Percentiles rank a stretch among this genome's conserved stretches.
Evolutionary conservation across 306 rosid species (phyloP).

Genomic region (Vigna mungo): DNA sequence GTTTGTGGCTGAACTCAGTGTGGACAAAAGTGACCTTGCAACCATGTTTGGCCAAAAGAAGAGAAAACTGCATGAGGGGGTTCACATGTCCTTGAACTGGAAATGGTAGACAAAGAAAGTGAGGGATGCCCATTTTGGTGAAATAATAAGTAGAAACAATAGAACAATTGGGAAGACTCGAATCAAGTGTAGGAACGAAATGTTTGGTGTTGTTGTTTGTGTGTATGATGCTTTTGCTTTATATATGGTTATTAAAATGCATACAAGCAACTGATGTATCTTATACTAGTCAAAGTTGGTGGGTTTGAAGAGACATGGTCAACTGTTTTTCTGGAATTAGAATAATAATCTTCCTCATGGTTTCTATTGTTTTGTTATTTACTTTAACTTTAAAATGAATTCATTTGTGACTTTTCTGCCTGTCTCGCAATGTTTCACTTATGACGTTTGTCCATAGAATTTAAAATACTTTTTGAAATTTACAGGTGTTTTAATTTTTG

Average conservation of each 20-base stretch:
- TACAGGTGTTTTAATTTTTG: no score
- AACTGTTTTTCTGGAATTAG: background rate
- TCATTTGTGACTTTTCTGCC: no score
- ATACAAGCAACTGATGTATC: background rate
- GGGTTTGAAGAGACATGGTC: background rate
- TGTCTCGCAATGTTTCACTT: no score
- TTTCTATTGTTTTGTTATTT: no score
- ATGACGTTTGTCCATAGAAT: no score
- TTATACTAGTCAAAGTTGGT: background rate
- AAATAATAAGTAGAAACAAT: background rate
- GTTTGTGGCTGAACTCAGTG: constrained; percentile 40
- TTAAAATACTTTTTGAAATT: no score
- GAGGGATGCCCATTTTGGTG: constrained; percentile 47
- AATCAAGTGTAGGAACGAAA: background rate
- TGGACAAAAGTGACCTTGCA: constrained; percentile 55
- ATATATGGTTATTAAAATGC: background rate
- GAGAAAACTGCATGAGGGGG: constrained; percentile 52
- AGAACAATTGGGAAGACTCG: background rate
- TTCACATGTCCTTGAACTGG: constrained; percentile 57
- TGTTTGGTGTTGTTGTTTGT: background rate
- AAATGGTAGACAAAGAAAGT: constrained; percentile 50
- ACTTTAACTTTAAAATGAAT: no score
- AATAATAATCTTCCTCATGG: no score
- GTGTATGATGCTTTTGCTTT: background rate
- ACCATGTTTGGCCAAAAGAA: constrained; percentile 49